Evolutionary conservation across 2,329 filamentous ascomycete genomes (phyloP).

Genomic region (Xylariaceae sp.): DNA sequence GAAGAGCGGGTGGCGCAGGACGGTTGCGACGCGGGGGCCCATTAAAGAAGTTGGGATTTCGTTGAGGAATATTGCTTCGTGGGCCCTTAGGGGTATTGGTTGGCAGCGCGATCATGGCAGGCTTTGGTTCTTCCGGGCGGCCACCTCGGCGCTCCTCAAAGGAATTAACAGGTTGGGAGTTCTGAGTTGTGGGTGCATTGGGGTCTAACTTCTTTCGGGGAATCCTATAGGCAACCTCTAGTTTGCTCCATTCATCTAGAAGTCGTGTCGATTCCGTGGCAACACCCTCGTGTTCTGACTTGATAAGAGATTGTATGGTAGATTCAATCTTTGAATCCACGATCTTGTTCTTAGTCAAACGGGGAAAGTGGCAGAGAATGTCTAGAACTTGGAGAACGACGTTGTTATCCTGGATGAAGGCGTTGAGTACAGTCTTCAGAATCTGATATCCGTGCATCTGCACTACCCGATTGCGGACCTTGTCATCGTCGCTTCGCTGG

Average conservation of each 20-base stretch:
- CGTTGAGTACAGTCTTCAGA: slow-evolving; percentile 77
- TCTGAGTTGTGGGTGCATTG: slow-evolving; percentile 45
- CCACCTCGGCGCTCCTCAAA: slow-evolving; percentile 63
- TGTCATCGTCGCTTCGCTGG: slow-evolving; percentile 79
- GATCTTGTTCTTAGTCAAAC: slow-evolving; percentile 94
- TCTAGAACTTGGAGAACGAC: slow-evolving; percentile 85
- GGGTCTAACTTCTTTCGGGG: slow-evolving; percentile 82
- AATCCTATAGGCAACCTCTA: slow-evolving; percentile 90
- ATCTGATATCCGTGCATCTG: slow-evolving; percentile 98
- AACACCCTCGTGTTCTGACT: slow-evolving; percentile 70
- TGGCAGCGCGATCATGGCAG: slow-evolving; percentile 41
- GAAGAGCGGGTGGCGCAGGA: slow-evolving; percentile 51
- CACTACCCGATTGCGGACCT: slow-evolving; percentile 81
- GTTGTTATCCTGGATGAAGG: slow-evolving; percentile 86
- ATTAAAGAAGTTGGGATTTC: slow-evolving; percentile 49
- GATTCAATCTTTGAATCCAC: slow-evolving; percentile 91
- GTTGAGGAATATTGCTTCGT: slow-evolving; percentile 56
- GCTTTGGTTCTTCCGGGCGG: slow-evolving; percentile 43
- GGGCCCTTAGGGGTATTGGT: slow-evolving; percentile 55
- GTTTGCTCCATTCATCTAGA: slow-evolving; percentile 79
- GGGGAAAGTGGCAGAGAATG: slow-evolving; percentile 82
- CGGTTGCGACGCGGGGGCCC: slow-evolving; percentile 51
- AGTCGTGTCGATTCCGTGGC: slow-evolving; percentile 65
- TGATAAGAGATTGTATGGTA: slow-evolving; percentile 64
- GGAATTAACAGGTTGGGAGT: slow-evolving; percentile 46